Evolutionary conservation across 768 basidiomycete species (phyloP).

Genomic region (Coprinopsis marcescibilis): DNA sequence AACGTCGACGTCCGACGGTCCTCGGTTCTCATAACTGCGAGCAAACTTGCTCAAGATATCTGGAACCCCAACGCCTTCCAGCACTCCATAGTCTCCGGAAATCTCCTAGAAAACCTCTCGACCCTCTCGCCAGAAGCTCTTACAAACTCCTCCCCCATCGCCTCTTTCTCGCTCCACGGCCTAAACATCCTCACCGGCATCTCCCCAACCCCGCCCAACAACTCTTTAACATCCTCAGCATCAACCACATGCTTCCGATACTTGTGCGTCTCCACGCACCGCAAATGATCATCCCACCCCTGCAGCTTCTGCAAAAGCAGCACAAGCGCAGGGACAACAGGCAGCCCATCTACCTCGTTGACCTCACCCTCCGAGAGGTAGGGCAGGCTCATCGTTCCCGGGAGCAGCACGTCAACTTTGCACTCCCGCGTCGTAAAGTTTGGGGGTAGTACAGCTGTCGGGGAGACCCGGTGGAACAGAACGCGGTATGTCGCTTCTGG

Average conservation of each 20-base stretch:
- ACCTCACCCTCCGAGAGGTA: not conserved
- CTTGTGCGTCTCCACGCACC: not conserved
- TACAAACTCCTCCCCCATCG: not conserved
- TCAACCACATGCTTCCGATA: not conserved
- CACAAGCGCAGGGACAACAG: not conserved
- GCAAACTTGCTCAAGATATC: too few relatives aligned
- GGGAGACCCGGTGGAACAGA: not conserved
- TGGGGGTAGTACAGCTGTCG: not conserved
- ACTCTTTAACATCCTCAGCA: not conserved
- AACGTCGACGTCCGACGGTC: too few relatives aligned
- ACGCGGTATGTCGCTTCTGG: conserved; percentile 7
- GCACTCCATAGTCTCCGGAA: too few relatives aligned
- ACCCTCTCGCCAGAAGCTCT: not conserved
- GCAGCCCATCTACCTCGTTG: not conserved
- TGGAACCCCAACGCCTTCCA: too few relatives aligned
- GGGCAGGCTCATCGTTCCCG: conserved; percentile 4
- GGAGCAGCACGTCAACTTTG: conserved; percentile 9
- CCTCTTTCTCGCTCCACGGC: conserved; percentile 3
- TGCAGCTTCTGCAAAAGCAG: conserved; percentile 1
- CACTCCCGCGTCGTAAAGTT: not conserved
- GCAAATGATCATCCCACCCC: not conserved
- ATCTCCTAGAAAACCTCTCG: not conserved
- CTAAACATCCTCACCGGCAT: not conserved
- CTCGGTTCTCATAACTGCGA: too few relatives aligned
- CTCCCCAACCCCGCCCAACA: not conserved